phyloP scores from a whole-genome alignment of 805 yeast genomes.

The Scheffersomyces stipitis region DNA sequence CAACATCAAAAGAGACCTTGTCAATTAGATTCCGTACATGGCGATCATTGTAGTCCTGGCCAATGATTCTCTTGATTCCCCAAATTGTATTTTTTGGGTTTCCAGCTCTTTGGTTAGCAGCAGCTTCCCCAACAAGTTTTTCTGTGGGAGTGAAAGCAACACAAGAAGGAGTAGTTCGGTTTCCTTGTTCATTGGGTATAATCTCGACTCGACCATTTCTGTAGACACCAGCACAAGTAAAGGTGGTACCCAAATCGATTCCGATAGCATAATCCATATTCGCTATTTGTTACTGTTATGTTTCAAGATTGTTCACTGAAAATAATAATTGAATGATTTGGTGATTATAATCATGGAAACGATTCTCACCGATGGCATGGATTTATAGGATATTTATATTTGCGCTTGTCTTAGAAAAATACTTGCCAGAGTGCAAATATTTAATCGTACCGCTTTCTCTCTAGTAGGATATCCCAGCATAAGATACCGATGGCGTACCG shows the following conservation, averaged over 20 bases:
- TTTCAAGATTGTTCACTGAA: too few relatives aligned
- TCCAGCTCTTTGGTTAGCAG: slow-evolving; percentile 93
- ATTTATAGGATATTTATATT: too few relatives aligned
- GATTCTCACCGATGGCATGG: too few relatives aligned
- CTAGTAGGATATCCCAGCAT: too few relatives aligned
- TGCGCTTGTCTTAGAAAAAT: too few relatives aligned
- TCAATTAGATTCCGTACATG: slow-evolving; percentile 84
- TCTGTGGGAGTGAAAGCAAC: slow-evolving; percentile 91
- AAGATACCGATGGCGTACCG: too few relatives aligned
- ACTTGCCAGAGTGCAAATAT: too few relatives aligned
- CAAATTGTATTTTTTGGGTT: slow-evolving; percentile 87
- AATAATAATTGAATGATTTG: too few relatives aligned
- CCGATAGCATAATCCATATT: too few relatives aligned
- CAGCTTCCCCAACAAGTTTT: slow-evolving; percentile 91
- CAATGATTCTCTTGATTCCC: slow-evolving; percentile 88
- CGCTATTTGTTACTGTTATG: too few relatives aligned
- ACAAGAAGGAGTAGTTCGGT: slow-evolving; percentile 93
- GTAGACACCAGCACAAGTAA: slow-evolving; percentile 93
- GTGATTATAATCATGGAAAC: too few relatives aligned
- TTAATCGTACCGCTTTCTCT: too few relatives aligned
- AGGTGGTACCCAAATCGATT: slow-evolving; percentile 93
- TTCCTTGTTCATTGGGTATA: slow-evolving; percentile 96
- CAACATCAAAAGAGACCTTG: slow-evolving; percentile 80
- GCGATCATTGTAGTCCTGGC: slow-evolving; percentile 75
- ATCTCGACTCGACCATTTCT: slow-evolving; percentile 87